Percentiles rank a stretch among this genome's conserved stretches.
These are phyloP conservation scores for Paecilomyces formosus DNA, from an alignment of 2,329 filamentous ascomycete genomes.

Conservation along the genomic window DNA sequence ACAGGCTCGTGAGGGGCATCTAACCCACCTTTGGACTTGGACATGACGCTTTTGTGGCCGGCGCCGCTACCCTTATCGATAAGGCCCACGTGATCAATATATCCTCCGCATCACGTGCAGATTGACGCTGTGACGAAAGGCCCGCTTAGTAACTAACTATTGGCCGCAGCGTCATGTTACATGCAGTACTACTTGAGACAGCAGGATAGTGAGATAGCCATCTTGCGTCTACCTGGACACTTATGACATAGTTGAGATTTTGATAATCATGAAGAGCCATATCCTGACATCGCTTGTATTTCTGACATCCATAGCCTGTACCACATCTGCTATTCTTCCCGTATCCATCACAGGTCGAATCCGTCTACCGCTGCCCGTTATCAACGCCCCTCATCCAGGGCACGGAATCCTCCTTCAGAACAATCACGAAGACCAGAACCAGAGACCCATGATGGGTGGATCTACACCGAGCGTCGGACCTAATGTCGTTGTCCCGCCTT, in stretches of 20 bases:
- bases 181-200: background rate
- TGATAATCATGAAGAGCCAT: background rate
- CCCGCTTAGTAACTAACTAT: background rate
- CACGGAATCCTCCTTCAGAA: conserved; percentile 9
- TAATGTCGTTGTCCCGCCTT: conserved; percentile 12
- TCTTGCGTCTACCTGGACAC: background rate
- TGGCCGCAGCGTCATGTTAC: conserved; percentile 11
- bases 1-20: conserved; percentile 4
- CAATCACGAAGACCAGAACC: conserved; percentile 11
- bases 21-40: conserved; percentile 5
- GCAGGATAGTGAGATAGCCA: background rate
- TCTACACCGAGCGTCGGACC: conserved; percentile 11
- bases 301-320: conserved; percentile 6
- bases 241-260: background rate
- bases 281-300: background rate
- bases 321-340: conserved; percentile 8
- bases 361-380: conserved; percentile 12
- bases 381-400: conserved; percentile 9
- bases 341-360: conserved; percentile 10
- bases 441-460: conserved; percentile 18
- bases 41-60: conserved; percentile 13
- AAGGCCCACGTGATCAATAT: conserved; percentile 19
- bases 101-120: conserved; percentile 14
- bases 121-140: background rate
- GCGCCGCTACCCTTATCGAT: conserved; percentile 22